A percentile compares a stretch with the other conserved stretches of the same genome.
phyloP scores from a whole-genome alignment of 148 eudicot species.

The Dianthus caryophyllus region DNA sequence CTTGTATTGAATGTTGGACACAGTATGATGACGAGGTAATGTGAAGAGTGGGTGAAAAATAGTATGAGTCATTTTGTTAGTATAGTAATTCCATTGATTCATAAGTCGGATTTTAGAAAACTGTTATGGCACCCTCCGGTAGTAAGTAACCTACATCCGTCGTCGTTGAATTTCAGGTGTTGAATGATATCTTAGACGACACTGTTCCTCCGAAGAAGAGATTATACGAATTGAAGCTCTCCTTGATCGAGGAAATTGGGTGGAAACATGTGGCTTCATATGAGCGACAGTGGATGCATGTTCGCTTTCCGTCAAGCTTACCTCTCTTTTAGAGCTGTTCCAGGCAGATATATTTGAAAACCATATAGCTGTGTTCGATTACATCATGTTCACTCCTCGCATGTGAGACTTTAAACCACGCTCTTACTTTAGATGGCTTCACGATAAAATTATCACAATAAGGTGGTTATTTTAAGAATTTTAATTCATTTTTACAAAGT shows the following conservation, averaged over 20 bases:
- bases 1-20: too few species aligned
- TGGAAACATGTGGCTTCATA: slow-evolving; percentile 76
- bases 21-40: too few species aligned
- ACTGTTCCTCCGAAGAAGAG: slow-evolving; percentile 73
- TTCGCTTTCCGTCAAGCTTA: slow-evolving; percentile 65
- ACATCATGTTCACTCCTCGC: too few species aligned
- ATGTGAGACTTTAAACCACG: too few species aligned
- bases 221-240: slow-evolving; percentile 65
- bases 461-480: too few species aligned
- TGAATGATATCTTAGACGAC: slow-evolving; percentile 63
- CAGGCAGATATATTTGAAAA: background rate
- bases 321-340: slow-evolving; percentile 54
- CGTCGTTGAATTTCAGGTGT: slow-evolving; percentile 39
- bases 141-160: background rate
- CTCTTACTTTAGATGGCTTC: too few species aligned
- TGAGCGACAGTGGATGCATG: slow-evolving; percentile 79
- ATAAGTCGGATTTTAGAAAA: background rate
- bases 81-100: background rate
- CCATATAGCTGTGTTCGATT: too few species aligned
- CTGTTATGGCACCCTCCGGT: background rate
- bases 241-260: slow-evolving; percentile 68
- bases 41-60: too few species aligned
- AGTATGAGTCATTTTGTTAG: too few species aligned
- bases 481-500: too few species aligned
- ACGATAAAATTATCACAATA: too few species aligned